phyloP scores from a whole-genome alignment of 2,329 filamentous ascomycete genomes.

The Trichoderma sp. region DNA sequence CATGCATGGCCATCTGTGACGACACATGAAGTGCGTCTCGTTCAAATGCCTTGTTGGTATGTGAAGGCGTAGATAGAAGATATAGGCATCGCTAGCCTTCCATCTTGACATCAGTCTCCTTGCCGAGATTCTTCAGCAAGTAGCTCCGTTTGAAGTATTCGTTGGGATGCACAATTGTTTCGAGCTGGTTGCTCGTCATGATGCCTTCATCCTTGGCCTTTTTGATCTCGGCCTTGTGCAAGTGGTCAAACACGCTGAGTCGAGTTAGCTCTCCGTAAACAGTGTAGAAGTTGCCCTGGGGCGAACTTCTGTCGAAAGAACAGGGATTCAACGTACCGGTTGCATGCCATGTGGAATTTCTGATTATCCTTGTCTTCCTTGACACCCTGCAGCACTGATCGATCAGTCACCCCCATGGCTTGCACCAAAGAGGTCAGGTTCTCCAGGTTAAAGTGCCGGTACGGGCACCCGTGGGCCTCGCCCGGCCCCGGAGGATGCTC shows the following conservation, averaged over 20 bases:
- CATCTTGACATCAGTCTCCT: conserved; percentile 60
- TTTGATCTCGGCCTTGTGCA: conserved; percentile 78
- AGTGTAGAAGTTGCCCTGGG: neutral
- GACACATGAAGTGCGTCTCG: neutral
- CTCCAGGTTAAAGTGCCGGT: conserved; percentile 86
- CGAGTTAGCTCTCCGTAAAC: neutral
- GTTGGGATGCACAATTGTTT: conserved; percentile 96
- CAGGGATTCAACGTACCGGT: conserved; percentile 59
- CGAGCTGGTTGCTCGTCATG: conserved; percentile 74
- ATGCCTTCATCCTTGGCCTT: conserved; percentile 73
- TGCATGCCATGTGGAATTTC: conserved; percentile 94
- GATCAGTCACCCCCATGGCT: conserved; percentile 76
- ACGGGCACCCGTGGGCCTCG: conserved; percentile 94
- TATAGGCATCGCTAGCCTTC: conserved; percentile 38
- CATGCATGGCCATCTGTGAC: neutral
- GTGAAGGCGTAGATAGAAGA: neutral
- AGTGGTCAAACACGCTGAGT: conserved; percentile 77
- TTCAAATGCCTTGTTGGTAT: neutral
- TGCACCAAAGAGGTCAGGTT: conserved; percentile 80
- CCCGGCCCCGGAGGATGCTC: conserved; percentile 85
- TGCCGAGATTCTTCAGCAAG: conserved; percentile 76
- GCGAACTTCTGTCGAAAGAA: neutral
- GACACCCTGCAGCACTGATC: conserved; percentile 75
- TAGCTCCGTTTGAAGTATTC: conserved; percentile 97
- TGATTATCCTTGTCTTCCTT: conserved; percentile 86